A percentile compares a stretch with the other conserved stretches of the same genome.
Conservation (phyloP, 306 rosid species). For the Elaeagnus macrophylla region DNA sequence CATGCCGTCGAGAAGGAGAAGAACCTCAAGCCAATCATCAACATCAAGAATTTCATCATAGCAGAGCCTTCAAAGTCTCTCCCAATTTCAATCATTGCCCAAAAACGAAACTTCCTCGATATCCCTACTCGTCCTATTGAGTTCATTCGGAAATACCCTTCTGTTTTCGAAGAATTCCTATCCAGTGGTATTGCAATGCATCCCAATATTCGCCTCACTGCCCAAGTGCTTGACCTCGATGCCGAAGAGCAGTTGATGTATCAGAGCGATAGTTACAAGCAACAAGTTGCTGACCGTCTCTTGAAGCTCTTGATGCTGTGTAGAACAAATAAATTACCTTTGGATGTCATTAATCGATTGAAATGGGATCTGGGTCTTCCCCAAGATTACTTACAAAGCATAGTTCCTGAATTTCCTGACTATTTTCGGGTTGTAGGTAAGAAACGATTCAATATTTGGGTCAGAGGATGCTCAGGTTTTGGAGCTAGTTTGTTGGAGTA, state of each 20-base stretch:
- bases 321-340: slow-evolving; percentile 40
- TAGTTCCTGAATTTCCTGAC: slow-evolving; percentile 69
- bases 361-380: slow-evolving; percentile 90
- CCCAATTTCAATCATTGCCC: slow-evolving; percentile 45
- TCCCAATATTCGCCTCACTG: slow-evolving; percentile 51
- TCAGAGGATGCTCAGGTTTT: slow-evolving; percentile 20
- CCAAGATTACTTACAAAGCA: slow-evolving; percentile 24
- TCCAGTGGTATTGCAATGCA: slow-evolving; percentile 36
- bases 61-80: slow-evolving; percentile 69
- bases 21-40: slow-evolving; percentile 43
- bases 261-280: slow-evolving; percentile 35
- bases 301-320: slow-evolving; percentile 62
- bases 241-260: slow-evolving; percentile 38
- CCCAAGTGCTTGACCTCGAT: slow-evolving; percentile 37
- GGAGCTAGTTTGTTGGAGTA: slow-evolving; percentile 83
- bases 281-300: slow-evolving; percentile 52
- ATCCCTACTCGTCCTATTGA: slow-evolving; percentile 63
- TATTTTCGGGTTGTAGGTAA: slow-evolving; percentile 36
- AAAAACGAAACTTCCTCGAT: slow-evolving; percentile 29
- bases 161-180: slow-evolving; percentile 52
- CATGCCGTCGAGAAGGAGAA: slow-evolving; percentile 80
- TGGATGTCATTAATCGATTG: slow-evolving; percentile 29
- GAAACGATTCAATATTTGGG: slow-evolving; percentile 12
- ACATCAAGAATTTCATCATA: slow-evolving; percentile 48
- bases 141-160: slow-evolving; percentile 56